Evolutionary conservation across 208 protist species (phyloP), one percentile per base, ranked within the genome.

Genomic region (Tritrichomonas musculus): DNA sequence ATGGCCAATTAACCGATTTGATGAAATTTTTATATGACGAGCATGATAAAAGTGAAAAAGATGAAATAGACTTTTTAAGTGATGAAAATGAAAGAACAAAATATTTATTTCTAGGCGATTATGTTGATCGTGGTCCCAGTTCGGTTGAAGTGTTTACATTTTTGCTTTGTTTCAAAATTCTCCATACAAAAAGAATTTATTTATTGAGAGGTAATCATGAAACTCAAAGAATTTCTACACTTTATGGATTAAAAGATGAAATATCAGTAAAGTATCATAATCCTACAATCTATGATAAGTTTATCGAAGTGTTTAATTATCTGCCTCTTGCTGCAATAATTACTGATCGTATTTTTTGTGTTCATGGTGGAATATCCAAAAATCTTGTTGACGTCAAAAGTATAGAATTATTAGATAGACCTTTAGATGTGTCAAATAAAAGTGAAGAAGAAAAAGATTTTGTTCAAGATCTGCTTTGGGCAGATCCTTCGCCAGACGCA

Each of bases 211-310:
- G 99, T 53, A 99, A 99, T 95, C 98, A 99, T 95, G 99, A 99
- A 96, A 99, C 97, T 95, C 95, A 96, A 25, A 97, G 97, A 30
- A 96, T 99, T 92, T 99, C 99, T 94, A 95, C 98, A 77, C 98
- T 99, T 94, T 99, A 99, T 95, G 99, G 99, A 72, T 99, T 99
- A 95, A 98, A 99, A 75, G 98, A 99, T 72, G 99, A 99, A 95
- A 99, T 98, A 94, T 99, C 99, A 95, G 99, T 99, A 94, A 96
- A 97, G 14, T 96, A 98, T 65, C 99, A 98, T 94, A 98, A 98
- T 96, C 97, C 99, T 88, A 98, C 98, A 88, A 96, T 99, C 25
- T 99, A 98, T 98, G 99, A 99, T 95, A 96, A 96, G 13, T 99
- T 99, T 94, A 99, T 98, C 27, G 98, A 99, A 95, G 98, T 97